Evolutionary conservation across 2,329 filamentous ascomycete species (phyloP), one percentile per base, ranked within the genome.

Genomic region (Parasarocladium wereldwijsianum): DNA sequence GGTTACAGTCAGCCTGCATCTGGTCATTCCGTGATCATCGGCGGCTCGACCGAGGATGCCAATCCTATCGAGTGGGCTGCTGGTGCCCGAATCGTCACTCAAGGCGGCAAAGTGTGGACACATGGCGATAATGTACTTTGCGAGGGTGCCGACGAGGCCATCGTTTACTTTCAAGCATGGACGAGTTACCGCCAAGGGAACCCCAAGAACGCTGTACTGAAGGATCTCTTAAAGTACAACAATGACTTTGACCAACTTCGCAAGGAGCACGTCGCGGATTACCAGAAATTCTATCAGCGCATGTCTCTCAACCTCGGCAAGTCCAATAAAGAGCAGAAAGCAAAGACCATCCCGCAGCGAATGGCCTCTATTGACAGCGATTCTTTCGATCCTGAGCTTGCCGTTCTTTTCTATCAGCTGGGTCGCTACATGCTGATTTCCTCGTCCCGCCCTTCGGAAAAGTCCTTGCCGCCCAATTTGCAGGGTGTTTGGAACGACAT

Each of bases 401-500:
- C 41, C 18, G 34, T 38, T 5, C 42, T 55, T 28, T 47, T 48
- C n/a, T 47, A 48, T 32, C 43, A 51, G 8, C 47, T 48, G 14
- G 47, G 49, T 0, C 39, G 49, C n/a, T 50, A 54, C 34, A 41
- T 54, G 12, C 42, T 57, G 8, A 42, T 56, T 19, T 33, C 44
- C 17, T 42, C 45, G n/a, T 45, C 43, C 11, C 41, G 45, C 17
- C 33, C 40, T 8, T 42, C 38, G 13, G 28, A 30, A 8, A 30
- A 30, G 28, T 44, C 43, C 2, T 39, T 62, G 5, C 57, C 58
- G 1, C 52, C 57, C 4, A 61, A 55, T 21, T 45, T 60, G 1
- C 58, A 62, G 34, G 58, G 57, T 2, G 52, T 60, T 22, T 61
- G 55, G 57, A 60, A 58, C 32, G 38, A 50, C 2, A 42, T 49